Evolutionary conservation across 106 monocot species (phyloP), one percentile per base, ranked within the genome.

Genomic region (Dioscorea dumetorum): DNA sequence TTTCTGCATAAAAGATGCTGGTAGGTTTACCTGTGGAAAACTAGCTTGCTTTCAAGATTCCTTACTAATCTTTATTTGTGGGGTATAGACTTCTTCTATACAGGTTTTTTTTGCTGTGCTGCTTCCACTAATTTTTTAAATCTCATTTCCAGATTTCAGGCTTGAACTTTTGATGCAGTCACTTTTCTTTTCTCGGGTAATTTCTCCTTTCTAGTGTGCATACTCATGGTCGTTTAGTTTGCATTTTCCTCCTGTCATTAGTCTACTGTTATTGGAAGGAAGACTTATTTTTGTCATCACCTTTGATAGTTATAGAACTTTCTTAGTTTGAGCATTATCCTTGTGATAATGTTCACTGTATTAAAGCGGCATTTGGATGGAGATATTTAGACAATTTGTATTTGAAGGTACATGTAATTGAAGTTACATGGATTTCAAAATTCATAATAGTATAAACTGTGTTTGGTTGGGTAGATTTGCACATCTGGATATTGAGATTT

Each of bases 131-230:
- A 68, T 35, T 13, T 24, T 60, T 58, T 61, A 64, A 2, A 52
- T 54, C 48, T 72, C 72, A 14, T 52, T 80, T 80, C 19, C 92
- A 99, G 97, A 99, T 22, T 99, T 92, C 69, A 92, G 85, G 68
- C 89, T 99, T 57, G 97, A 99, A 77, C 84, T 99, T 78, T 60
- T 99, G 64, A 87, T 99, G 89, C 97, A 99, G 72, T 99, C 97
- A 49, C 87, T 99, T 49, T 78, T 81, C 69, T 92, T 89, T 71
- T 97, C 89, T 52, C 79, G 97, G 87, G 97, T 97, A 91, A 87
- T 41, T 41, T 41, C 41, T 41, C 0, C 41, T 41, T 41, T 19
- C 18, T 19, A 54, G 9, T 18, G 18, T 54, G 19, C 13, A 54
- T 8, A 54, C 5, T 19, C 5, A 0, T 18, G 7, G 13, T 54